Evolutionary conservation across 495 filamentous ascomycete genomes (phyloP).

Genomic region (Bryoglossum gracile): DNA sequence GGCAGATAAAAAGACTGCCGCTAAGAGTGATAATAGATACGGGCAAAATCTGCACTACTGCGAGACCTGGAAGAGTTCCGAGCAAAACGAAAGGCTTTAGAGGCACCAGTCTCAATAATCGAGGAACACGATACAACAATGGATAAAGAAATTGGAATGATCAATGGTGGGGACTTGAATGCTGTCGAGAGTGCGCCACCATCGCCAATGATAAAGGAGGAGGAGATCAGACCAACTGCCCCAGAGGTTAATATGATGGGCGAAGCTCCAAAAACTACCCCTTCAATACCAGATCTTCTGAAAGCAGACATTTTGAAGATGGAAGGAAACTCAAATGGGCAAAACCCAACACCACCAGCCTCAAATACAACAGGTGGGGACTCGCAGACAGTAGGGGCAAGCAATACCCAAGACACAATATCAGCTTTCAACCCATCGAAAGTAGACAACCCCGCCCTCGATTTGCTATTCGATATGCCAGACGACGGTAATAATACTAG

Average conservation of each 20-base stretch:
- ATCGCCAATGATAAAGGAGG: conserved; percentile 12
- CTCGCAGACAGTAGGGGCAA: conserved; percentile 14
- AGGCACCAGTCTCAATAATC: conserved; percentile 14
- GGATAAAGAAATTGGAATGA: conserved; percentile 1
- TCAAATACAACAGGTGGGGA: neutral
- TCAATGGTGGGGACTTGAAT: too few relatives aligned
- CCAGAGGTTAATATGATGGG: neutral
- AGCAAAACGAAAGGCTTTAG: conserved; percentile 17
- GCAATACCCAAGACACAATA: conserved; percentile 12
- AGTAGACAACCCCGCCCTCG: conserved; percentile 8
- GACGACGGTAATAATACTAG: conserved; percentile 11
- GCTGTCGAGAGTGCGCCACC: too few relatives aligned
- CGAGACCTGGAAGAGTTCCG: conserved; percentile 22
- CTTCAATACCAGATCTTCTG: conserved; percentile 2
- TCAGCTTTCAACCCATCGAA: conserved; percentile 6
- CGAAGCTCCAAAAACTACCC: neutral
- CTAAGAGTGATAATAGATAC: conserved; percentile 11
- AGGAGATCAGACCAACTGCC: neutral
- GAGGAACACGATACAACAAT: conserved; percentile 3
- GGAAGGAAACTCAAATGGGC: conserved; percentile 1
- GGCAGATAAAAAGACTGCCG: neutral
- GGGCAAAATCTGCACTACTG: conserved; percentile 21
- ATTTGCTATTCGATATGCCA: conserved; percentile 20
- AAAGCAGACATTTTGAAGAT: conserved; percentile 5
- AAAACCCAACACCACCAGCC: conserved; percentile 11